Evolutionary conservation across 140 eudicot species (phyloP).

Genomic region (Erigeron philadelphicus): DNA sequence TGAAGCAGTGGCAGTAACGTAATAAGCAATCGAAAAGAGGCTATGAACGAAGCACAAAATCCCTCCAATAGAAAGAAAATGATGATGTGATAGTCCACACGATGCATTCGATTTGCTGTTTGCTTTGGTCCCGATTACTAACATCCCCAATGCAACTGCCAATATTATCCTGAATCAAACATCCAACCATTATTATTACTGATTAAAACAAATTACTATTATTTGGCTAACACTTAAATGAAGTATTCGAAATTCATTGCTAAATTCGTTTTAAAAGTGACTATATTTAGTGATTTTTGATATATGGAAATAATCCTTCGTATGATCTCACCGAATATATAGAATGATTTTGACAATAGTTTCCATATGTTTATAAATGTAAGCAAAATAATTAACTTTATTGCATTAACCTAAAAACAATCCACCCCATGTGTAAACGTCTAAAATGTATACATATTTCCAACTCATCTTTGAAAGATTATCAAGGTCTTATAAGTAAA

Average conservation of each 20-base stretch:
- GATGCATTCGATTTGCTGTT: conserved; percentile 65
- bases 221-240: too few species aligned
- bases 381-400: neutral
- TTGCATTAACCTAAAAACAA: neutral
- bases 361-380: too few species aligned
- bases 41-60: conserved; percentile 81
- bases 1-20: conserved; percentile 60
- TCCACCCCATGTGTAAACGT: neutral
- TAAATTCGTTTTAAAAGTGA: too few species aligned
- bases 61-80: conserved; percentile 78
- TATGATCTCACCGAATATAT: too few species aligned
- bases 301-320: too few species aligned
- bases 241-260: too few species aligned
- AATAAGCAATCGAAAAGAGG: conserved; percentile 62
- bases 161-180: conserved; percentile 47
- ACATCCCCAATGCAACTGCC: conserved; percentile 61
- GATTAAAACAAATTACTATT: too few species aligned
- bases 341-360: too few species aligned
- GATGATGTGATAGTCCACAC: conserved; percentile 76
- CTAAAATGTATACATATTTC: neutral
- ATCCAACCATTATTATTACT: too few species aligned
- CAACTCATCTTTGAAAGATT: neutral
- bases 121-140: conserved; percentile 68
- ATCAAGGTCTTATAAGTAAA: neutral
- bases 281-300: too few species aligned